Conservation (phyloP, 768 basidiomycete genomes). For the Termitomyces heimii region DNA sequence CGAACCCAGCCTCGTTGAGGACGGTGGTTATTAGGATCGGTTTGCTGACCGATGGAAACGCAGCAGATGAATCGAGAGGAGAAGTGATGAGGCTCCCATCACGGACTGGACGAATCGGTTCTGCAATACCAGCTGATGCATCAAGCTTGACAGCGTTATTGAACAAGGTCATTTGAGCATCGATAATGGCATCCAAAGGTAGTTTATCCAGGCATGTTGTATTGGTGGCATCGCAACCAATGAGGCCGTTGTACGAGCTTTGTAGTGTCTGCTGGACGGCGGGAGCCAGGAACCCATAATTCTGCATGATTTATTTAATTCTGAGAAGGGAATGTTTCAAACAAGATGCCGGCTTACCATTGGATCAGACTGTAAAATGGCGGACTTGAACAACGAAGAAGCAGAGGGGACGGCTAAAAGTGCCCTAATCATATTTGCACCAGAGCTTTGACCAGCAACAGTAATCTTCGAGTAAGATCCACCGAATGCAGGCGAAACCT, state of each 20-base stretch:
- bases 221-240: slow-evolving; percentile 41
- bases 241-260: slow-evolving; percentile 39
- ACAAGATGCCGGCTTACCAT: slow-evolving; percentile 44
- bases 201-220: slow-evolving; percentile 45
- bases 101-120: slow-evolving; percentile 61
- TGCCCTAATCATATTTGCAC: slow-evolving; percentile 72
- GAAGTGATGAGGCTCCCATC: slow-evolving; percentile 68
- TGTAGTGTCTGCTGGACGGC: slow-evolving; percentile 51
- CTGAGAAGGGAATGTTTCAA: background rate
- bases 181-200: slow-evolving; percentile 45
- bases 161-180: slow-evolving; percentile 43
- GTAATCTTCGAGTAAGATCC: slow-evolving; percentile 64
- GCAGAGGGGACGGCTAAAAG: slow-evolving; percentile 71
- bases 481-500: slow-evolving; percentile 56
- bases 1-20: slow-evolving; percentile 62
- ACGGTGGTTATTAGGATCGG: slow-evolving; percentile 69
- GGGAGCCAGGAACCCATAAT: slow-evolving; percentile 63
- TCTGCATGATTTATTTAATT: slow-evolving; percentile 29
- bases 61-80: slow-evolving; percentile 52
- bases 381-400: slow-evolving; percentile 64
- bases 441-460: slow-evolving; percentile 78
- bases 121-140: slow-evolving; percentile 43
- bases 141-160: slow-evolving; percentile 37
- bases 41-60: slow-evolving; percentile 58
- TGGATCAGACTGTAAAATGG: slow-evolving; percentile 83